Evolutionary conservation across 176 grass and related monocot genomes (phyloP).

Genomic region (Hyparrhenia diplandra): DNA sequence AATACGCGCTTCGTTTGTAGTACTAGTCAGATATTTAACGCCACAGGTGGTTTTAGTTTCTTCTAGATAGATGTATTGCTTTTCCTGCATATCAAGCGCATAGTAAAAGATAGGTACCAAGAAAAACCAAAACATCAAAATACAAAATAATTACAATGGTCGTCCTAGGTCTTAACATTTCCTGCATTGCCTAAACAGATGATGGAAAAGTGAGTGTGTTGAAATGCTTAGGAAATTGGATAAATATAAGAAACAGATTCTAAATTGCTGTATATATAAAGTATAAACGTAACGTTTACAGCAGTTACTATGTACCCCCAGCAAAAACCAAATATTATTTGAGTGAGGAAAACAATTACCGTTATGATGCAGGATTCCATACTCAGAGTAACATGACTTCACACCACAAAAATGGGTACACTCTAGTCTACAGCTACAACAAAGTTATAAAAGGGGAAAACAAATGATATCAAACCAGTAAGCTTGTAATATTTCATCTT

Average conservation of each 20-base stretch:
- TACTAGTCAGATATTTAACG: too few relatives aligned
- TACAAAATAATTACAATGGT: too few relatives aligned
- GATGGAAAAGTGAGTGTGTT: too few relatives aligned
- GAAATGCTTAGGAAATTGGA: not conserved
- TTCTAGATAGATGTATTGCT: too few relatives aligned
- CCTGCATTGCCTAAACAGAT: too few relatives aligned
- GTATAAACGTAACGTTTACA: not conserved
- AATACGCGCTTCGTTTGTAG: too few relatives aligned
- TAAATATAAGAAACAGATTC: not conserved
- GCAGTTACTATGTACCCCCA: not conserved
- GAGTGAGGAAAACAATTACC: not conserved
- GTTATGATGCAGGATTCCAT: conserved; percentile 1
- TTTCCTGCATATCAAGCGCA: too few relatives aligned
- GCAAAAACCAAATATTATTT: not conserved
- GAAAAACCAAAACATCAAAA: too few relatives aligned
- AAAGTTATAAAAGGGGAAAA: conserved; percentile 12
- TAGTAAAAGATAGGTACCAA: too few relatives aligned
- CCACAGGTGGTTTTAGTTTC: too few relatives aligned
- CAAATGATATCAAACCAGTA: conserved; percentile 20
- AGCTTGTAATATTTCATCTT: conserved; percentile 43
- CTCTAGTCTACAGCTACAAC: conserved; percentile 23
- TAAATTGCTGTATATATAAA: not conserved
- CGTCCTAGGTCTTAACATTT: too few relatives aligned
- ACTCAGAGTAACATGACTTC: not conserved
- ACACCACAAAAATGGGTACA: conserved; percentile 21